Conservation (phyloP, 768 basidiomycete genomes). For the Trametes punicea region DNA sequence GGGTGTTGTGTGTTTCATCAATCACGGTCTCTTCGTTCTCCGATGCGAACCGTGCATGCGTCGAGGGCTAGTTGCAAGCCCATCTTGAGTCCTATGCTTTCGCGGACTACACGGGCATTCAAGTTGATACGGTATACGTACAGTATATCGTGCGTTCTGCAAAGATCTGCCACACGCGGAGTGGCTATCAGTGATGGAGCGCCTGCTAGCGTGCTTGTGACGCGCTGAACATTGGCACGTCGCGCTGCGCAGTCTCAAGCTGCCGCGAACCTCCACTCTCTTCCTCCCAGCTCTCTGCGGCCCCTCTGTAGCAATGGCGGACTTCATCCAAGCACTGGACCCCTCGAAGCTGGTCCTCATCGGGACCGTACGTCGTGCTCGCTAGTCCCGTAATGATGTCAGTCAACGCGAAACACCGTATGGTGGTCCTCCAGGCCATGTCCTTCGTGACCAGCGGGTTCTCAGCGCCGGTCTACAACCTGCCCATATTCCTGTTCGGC, state of each 20-base stretch:
- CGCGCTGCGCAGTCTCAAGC: no score
- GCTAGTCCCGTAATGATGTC: background rate
- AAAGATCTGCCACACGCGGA: no score
- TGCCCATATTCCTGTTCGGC: conserved; percentile 82
- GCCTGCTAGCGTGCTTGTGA: no score
- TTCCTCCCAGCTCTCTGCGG: background rate
- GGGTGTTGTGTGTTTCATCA: background rate
- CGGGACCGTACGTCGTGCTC: conserved; percentile 49
- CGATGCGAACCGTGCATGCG: background rate
- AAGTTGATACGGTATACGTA: no score
- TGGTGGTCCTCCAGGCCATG: conserved; percentile 43
- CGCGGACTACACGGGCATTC: no score
- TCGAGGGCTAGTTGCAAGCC: background rate
- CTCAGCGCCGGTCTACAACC: conserved; percentile 65
- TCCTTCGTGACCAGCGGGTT: conserved; percentile 59
- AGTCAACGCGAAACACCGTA: background rate
- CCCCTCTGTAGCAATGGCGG: conserved; percentile 41
- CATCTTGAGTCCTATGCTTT: no score
- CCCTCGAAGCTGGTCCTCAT: conserved; percentile 64
- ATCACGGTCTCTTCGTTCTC: no score
- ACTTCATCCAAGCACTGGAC: conserved; percentile 70
- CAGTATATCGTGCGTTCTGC: no score
- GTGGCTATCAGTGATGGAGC: no score
- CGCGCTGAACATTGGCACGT: no score
- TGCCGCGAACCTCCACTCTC: background rate